These are phyloP conservation scores for Pugionium cornutum DNA, from an alignment of 345 rosid species.

Conservation along the genomic window DNA sequence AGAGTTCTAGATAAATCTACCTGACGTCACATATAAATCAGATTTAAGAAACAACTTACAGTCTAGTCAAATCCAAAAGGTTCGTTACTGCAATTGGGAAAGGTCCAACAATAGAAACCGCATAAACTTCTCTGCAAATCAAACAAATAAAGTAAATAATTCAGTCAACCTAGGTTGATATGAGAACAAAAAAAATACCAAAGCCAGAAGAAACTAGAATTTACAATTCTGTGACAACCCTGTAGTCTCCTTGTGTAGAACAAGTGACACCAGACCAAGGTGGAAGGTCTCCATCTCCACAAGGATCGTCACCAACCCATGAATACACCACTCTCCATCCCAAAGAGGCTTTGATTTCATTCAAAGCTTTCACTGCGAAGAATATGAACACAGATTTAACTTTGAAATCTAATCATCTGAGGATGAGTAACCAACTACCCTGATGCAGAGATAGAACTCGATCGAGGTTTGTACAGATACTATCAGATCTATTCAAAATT, in stretches of 20 bases:
- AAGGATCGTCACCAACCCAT: conserved; percentile 98
- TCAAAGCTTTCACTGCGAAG: conserved; percentile 83
- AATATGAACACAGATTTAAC: neutral
- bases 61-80: conserved; percentile 81
- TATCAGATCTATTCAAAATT: conserved; percentile 34
- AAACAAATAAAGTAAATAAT: conserved; percentile 6
- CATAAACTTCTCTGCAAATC: conserved; percentile 84
- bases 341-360: conserved; percentile 92
- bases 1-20: neutral
- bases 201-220: conserved; percentile 3
- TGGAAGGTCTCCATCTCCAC: conserved; percentile 83
- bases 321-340: conserved; percentile 98
- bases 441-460: neutral
- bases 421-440: neutral
- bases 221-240: conserved; percentile 89
- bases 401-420: conserved; percentile 9
- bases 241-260: conserved; percentile 80
- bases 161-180: neutral
- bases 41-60: conserved; percentile 52
- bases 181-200: neutral
- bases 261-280: conserved; percentile 98
- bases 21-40: neutral
- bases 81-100: conserved; percentile 96
- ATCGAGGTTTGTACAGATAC: neutral
- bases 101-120: conserved; percentile 94